Base-by-base conservation (phyloP, 495 filamentous ascomycete genomes). In the Penicillium longicatenatum region DNA sequence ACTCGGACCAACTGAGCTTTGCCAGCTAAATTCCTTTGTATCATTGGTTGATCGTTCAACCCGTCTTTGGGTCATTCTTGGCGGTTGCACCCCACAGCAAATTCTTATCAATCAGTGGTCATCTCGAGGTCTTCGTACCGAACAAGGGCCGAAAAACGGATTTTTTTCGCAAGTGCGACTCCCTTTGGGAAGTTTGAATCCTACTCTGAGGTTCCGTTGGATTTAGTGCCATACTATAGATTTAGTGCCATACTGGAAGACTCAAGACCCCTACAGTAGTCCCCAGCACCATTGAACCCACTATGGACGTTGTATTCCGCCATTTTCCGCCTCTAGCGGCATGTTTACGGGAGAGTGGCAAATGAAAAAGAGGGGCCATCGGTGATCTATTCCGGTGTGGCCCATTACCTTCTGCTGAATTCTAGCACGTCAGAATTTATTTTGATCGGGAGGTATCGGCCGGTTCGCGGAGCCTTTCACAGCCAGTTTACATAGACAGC, bases 71-170 rank as follows among this genome's bases (percentile, higher is more conserved):
- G 48, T 37, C n/a, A 37, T 35, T 30, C 31, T 17, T 37, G 31
- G 41, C n/a, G 52, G 41, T 43, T 9, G 14, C 48, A 41, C 59
- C 48, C 41, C 52, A 59, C 24, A 46, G 33, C 39, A 54, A 50
- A 43, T 55, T 60, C 61, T 69, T 69, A 69, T 69, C 67, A 69
- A 69, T 67, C 67, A 69, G 64, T 67, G 56, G 60, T 22, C 58
- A 49, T 39, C 50, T 50, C 11, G 26, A 50, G 22, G 17, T 39
- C 33, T 11, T 45, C 33, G 30, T 29, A 31, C 58, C 59, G 54
- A 53, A 29, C 29, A 39, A 59, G 33, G 39, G 56, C 66, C 66
- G 66, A 69, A 64, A 52, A 61, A 54, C 61, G 61, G 63, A 60
- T 30, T 17, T 19, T 19, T 9, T 42, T 61, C 50, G 56, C 52